Base-by-base conservation (phyloP, 495 filamentous ascomycete genomes). In the Melanomma pulvis-pyrius region DNA sequence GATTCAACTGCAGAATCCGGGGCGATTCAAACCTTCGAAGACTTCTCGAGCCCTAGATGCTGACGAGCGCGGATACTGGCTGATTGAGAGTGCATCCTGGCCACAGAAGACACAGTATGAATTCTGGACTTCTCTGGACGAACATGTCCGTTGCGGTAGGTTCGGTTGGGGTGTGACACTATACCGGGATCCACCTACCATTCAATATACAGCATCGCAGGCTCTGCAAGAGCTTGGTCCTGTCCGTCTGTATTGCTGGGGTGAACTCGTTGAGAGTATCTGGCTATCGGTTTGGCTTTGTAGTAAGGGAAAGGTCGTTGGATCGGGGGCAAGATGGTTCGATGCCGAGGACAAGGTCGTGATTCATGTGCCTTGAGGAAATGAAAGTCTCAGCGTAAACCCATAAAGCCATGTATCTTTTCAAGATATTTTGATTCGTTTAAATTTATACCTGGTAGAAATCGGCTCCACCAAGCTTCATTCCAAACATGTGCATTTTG, bases 51-150 rank as follows among this genome's bases (percentile, higher is more conserved):
- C 9, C 3, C 25, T 68, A 22, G 56, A 60, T 5, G 15, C 19
- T 13, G 69, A 71, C 34, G 70, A 72, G 22, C 65, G 66, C 6
- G 65, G 70, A 9, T 60, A 56, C 48, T 72, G 70, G 70, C 19
- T 57, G 19, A 28, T 72, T 21, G 61, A 66, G 3, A 57, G 48
- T 57, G 30, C 24, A 6, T 22, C 26, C 15, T 72, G 70, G 70
- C 28, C 66, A 0, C 24, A 29, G 11, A 36, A 55, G 30, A 19
- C 15, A 1, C 70, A 72, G 39, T 59, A 52, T 51, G 41, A 58
- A 9, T 69, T 72, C 24, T 72, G 70, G 70, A 12, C 21, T 2
- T 51, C 55, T 30, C 44, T 72, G 15, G 56, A 13, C 26, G 49
- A 54, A 15, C 46, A 59, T 36, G 36, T 72, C 26, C 34, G 54